A percentile compares a stretch with the other conserved stretches of the same genome.
These are phyloP conservation scores for Hemileccinum rubropunctum DNA, from an alignment of 768 basidiomycete species.

Conservation along the genomic window DNA sequence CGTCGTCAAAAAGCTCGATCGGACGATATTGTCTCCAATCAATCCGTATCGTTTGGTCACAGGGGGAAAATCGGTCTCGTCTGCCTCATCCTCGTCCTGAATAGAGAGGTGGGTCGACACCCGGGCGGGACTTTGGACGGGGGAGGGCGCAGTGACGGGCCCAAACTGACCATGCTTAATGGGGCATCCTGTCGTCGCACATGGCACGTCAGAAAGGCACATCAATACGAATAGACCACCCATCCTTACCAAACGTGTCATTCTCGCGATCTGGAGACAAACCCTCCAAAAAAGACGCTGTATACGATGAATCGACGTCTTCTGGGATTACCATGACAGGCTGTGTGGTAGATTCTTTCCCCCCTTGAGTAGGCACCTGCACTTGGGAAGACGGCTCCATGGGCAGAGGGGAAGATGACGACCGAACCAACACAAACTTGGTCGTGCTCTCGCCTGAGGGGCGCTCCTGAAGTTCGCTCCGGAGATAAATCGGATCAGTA, in stretches of 20 bases:
- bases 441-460: conserved; percentile 11
- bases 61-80: background rate
- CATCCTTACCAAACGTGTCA: conserved; percentile 30
- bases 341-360: background rate
- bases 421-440: conserved; percentile 11
- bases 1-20: conserved; percentile 62
- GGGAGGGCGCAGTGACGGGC: conserved; percentile 9
- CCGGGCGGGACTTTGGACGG: conserved; percentile 10
- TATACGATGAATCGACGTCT: conserved; percentile 24
- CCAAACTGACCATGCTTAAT: conserved; percentile 22
- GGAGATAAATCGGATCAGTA: conserved; percentile 7
- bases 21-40: conserved; percentile 33
- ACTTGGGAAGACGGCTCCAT: conserved; percentile 7
- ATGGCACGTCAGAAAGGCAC: background rate
- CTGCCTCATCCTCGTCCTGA: conserved; percentile 1
- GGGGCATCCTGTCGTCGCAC: conserved; percentile 20
- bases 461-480: conserved; percentile 9
- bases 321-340: conserved; percentile 17
- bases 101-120: conserved; percentile 25
- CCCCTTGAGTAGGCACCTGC: conserved; percentile 9
- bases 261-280: conserved; percentile 18
- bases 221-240: background rate
- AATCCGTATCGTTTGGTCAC: conserved; percentile 20
- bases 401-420: conserved; percentile 9
- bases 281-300: conserved; percentile 19